Conservation (phyloP, 1,284 basidiomycete species). For the Pholiota adiposa region DNA sequence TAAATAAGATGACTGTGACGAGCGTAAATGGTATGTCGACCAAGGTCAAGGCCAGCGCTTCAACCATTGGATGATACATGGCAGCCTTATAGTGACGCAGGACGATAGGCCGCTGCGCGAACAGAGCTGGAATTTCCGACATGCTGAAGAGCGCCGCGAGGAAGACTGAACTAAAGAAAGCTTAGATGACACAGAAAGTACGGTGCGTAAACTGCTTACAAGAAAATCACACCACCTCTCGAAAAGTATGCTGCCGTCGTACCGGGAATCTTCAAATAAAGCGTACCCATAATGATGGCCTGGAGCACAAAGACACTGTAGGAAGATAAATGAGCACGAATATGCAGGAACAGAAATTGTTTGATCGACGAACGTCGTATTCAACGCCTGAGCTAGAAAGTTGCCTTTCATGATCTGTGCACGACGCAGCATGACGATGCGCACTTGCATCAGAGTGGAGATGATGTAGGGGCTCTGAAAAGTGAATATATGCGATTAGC, state of each 20-base stretch:
- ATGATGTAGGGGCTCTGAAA: slow-evolving; percentile 52
- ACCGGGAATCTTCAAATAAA: slow-evolving; percentile 71
- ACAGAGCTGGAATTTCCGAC: slow-evolving; percentile 54
- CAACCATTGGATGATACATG: slow-evolving; percentile 58
- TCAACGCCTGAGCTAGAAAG: slow-evolving; percentile 36
- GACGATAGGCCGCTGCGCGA: slow-evolving; percentile 61
- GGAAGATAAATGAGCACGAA: no score
- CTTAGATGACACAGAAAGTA: slow-evolving; percentile 6
- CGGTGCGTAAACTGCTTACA: slow-evolving; percentile 39
- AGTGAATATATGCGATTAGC: not conserved
- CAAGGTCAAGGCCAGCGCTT: slow-evolving; percentile 61
- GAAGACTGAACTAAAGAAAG: slow-evolving; percentile 47
- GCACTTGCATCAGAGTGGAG: slow-evolving; percentile 62
- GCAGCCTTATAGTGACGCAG: slow-evolving; percentile 54
- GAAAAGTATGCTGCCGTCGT: slow-evolving; percentile 76
- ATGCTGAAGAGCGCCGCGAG: slow-evolving; percentile 44
- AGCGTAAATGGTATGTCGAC: slow-evolving; percentile 64
- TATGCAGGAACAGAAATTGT: slow-evolving; percentile 23
- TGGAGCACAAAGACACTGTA: slow-evolving; percentile 60
- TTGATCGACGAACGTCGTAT: slow-evolving; percentile 30
- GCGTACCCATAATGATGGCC: slow-evolving; percentile 76
- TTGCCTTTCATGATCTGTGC: slow-evolving; percentile 69
- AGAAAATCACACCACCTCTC: slow-evolving; percentile 79
- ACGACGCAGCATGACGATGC: slow-evolving; percentile 65
- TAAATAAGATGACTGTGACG: slow-evolving; percentile 45